These are phyloP conservation scores for Epichloe hybrida DNA, from an alignment of 2,329 filamentous ascomycete genomes.

Conservation along the genomic window DNA sequence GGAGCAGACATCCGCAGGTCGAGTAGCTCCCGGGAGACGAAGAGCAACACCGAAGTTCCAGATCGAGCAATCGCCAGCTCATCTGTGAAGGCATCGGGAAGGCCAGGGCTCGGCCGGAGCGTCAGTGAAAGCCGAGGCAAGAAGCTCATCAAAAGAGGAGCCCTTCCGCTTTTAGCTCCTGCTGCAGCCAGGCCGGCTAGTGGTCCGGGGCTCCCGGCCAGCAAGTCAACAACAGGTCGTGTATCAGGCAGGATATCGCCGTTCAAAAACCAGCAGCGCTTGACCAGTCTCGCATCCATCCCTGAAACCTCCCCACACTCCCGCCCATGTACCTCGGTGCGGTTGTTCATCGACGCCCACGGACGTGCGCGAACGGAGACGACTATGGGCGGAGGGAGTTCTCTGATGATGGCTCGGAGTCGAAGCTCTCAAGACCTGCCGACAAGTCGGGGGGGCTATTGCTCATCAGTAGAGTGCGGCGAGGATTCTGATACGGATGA, in stretches of 20 bases:
- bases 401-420: slow-evolving; percentile 14
- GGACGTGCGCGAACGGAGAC: slow-evolving; percentile 45
- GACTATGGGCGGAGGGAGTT: slow-evolving; percentile 24
- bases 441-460: slow-evolving; percentile 22
- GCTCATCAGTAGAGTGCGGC: slow-evolving; percentile 28
- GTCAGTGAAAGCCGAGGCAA: slow-evolving; percentile 39
- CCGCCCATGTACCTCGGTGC: slow-evolving; percentile 40
- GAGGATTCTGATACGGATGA: slow-evolving; percentile 48
- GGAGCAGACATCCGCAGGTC: slow-evolving; percentile 26
- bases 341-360: slow-evolving; percentile 49
- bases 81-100: slow-evolving; percentile 34
- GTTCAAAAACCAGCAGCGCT: slow-evolving; percentile 35
- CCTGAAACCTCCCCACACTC: slow-evolving; percentile 35
- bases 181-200: slow-evolving; percentile 21
- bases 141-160: slow-evolving; percentile 24
- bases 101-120: slow-evolving; percentile 39
- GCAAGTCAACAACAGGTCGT: slow-evolving; percentile 24
- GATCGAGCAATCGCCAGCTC: slow-evolving; percentile 33
- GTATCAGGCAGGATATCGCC: slow-evolving; percentile 37
- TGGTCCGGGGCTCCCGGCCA: slow-evolving; percentile 17
- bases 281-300: slow-evolving; percentile 42
- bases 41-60: slow-evolving; percentile 24
- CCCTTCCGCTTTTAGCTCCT: slow-evolving; percentile 35
- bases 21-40: slow-evolving; percentile 29
- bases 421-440: slow-evolving; percentile 17